Percentiles rank a stretch among this genome's conserved stretches.
phyloP scores from a whole-genome alignment of 305 asterid species.

The Rubia tinctorum region DNA sequence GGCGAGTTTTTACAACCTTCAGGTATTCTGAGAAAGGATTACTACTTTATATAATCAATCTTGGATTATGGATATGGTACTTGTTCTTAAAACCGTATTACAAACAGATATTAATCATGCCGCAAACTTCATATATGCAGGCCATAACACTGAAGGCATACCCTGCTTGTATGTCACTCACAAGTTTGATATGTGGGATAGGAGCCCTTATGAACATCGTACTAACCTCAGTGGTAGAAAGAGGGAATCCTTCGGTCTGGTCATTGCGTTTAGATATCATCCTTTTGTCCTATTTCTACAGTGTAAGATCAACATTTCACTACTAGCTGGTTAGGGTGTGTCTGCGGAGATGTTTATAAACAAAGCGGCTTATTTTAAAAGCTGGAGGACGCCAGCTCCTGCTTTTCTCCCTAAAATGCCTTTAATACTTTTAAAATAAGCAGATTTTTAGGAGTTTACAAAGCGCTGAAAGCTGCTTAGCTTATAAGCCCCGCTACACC shows the following conservation, averaged over 20 bases:
- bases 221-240: slow-evolving; percentile 47
- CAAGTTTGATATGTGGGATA: slow-evolving; percentile 49
- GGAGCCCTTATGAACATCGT: slow-evolving; percentile 56
- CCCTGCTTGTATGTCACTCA: slow-evolving; percentile 63
- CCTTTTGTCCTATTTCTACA: slow-evolving; percentile 49
- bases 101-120: not conserved
- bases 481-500: no score
- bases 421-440: no score
- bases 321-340: no score
- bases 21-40: slow-evolving; percentile 28
- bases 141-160: slow-evolving; percentile 58
- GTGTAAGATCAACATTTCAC: slow-evolving; percentile 37
- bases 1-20: slow-evolving; percentile 62
- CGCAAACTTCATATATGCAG: slow-evolving; percentile 26
- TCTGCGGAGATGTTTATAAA: no score
- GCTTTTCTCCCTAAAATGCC: no score
- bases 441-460: no score
- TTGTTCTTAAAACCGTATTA: no score
- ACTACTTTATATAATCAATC: no score
- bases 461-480: no score
- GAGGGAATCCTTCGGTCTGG: slow-evolving; percentile 48
- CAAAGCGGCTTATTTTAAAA: no score
- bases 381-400: no score
- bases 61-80: no score
- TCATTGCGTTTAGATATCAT: slow-evolving; percentile 43